Base-by-base conservation (phyloP, 2,329 filamentous ascomycete species). In the Neonectria punicea region DNA sequence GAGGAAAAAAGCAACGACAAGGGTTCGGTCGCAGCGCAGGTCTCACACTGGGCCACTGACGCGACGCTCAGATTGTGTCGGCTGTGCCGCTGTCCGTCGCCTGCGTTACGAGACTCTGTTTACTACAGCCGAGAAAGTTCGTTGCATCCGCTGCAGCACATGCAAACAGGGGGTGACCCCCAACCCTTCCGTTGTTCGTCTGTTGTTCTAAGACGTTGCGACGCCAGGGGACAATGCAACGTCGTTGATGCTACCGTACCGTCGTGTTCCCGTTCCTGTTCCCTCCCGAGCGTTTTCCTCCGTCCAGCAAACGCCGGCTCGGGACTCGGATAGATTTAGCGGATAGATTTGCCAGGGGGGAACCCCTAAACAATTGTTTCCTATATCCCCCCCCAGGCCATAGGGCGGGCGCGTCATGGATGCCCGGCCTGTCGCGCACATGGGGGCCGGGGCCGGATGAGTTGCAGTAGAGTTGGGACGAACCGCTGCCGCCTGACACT, bases 1-100 rank as follows among this genome's bases (percentile, higher is more conserved):
- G 28, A 28, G 57, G 28, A 58, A 69, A 69, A 69, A 65, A 66
- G 69, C 56, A 69, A 72, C 51, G 14, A 62, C 41, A 61, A 49
- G 30, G 53, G 58, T 66, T 58, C 34, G 56, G 47, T 34, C n/a
- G 30, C n/a, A 44, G 51, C 61, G 69, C 65, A 73, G 69, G 70
- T 71, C 68, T 73, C 65, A 70, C 70, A n/a, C 25, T 8, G 16
- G 36, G 36, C 14, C 34, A 14, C 34, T 6, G 14, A 36, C 34
- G 20, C 62, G 60, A 58, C 61, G 66, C 60, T 50, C 47, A 18
- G 25, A 10, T 32, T 32, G 28, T n/a, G 28, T 50, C 25, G 47
- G 25, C 47, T 32, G 4, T 32, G n/a, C 14, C 30, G 16, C 25
- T 4, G 32, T 50, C 44, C 20, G 16, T 30, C 13, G 16, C 28